These are phyloP conservation scores for Phalaenopsis equestris DNA, from an alignment of 106 monocot species.

Conservation along the genomic window DNA sequence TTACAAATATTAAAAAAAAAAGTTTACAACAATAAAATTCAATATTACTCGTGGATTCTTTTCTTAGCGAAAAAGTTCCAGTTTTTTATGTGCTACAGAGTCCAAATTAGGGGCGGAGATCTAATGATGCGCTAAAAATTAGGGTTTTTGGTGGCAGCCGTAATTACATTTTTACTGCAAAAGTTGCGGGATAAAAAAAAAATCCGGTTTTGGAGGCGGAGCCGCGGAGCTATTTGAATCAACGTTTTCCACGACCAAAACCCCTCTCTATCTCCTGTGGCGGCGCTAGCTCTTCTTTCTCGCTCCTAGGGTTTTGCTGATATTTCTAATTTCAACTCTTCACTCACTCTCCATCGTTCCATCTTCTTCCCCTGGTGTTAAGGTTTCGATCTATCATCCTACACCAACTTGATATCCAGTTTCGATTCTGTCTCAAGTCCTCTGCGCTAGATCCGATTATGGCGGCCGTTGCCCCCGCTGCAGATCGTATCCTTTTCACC, in stretches of 20 bases:
- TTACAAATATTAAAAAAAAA: no score
- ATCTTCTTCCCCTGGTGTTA: neutral
- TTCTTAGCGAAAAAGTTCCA: no score
- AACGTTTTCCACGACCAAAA: conserved; percentile 30
- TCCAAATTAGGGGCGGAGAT: no score
- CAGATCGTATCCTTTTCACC: conserved; percentile 47
- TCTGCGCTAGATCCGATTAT: conserved; percentile 14
- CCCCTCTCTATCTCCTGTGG: conserved; percentile 19
- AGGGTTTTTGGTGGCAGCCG: no score
- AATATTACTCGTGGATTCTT: no score
- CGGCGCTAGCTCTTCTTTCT: conserved; percentile 26
- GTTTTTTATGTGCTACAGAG: no score
- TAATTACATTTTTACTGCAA: neutral
- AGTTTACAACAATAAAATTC: no score
- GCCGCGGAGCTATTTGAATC: conserved; percentile 57
- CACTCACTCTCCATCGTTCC: neutral
- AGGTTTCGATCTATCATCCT: neutral
- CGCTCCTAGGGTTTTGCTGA: conserved; percentile 27
- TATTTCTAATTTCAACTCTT: neutral
- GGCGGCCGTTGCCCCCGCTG: conserved; percentile 47
- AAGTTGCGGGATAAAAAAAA: neutral
- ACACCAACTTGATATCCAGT: neutral
- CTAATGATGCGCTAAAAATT: no score
- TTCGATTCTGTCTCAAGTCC: no score
- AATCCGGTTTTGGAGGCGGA: conserved; percentile 19